Evolutionary conservation across 345 rosid genomes (phyloP), one percentile per base, ranked within the genome.

Genomic region (Orychophragmus violaceus): DNA sequence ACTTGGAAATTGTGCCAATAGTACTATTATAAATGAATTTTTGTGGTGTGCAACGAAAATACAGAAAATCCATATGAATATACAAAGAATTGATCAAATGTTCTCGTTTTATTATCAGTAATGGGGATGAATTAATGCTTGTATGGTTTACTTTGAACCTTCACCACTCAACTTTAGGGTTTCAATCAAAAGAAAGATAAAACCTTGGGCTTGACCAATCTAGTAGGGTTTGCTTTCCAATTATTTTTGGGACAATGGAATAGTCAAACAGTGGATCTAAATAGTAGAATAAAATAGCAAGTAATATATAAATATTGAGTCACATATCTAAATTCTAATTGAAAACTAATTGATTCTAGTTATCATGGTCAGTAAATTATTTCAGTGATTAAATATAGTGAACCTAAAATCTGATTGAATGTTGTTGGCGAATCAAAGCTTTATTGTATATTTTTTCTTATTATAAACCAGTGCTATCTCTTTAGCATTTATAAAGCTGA

Each of bases 401-500:
- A 28, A 42, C 29, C 23, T 55, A 23, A 13, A 53, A 6, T 51
- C 37, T 32, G 30, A 32, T n/a, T 21, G 0, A 8, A 8, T 16
- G 12, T 12, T 33, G 68, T 3, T 59, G 41, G 49, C 50, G 63
- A 41, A 67, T 50, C 55, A 29, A 58, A 39, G 49, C 55, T 51
- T 59, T 46, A 35, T 35, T 25, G 36, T 45, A 48, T 24, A 27
- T 46, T 6, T 24, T n/a, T 18, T 46, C 46, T 14, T 41, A 44
- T 16, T 44, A 19, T 17, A 23, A 66, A 42, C 56, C 35, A 59
- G 42, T 35, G 37, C 24, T 27, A 64, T 64, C 52, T 19, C 69
- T 57, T 72, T 64, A 48, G 66, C 46, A 72, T 72, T 57, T 65
- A 72, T 72, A 65, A 64, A 72, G 76, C 62, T 66, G 77, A 17